phyloP scores from a whole-genome alignment of 2,329 filamentous ascomycete genomes.

The Lachnellula cervina region DNA sequence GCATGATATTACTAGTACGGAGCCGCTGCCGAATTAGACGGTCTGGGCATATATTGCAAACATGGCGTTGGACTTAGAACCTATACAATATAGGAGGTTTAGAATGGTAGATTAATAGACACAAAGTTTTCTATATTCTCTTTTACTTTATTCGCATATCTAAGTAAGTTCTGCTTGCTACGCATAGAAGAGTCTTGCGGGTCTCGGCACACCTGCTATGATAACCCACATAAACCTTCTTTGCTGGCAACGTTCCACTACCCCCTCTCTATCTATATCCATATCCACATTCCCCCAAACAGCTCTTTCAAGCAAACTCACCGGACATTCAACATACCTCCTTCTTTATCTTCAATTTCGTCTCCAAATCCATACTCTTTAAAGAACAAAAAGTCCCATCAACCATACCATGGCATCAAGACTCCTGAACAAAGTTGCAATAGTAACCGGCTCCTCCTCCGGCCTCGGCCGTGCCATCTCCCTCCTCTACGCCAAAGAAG shows the following conservation, averaged over 20 bases:
- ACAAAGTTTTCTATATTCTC: neutral
- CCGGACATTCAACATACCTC: too few relatives aligned
- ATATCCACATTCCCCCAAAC: neutral
- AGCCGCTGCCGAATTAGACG: neutral
- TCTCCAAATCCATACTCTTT: too few relatives aligned
- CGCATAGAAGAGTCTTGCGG: neutral
- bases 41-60: neutral
- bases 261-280: neutral
- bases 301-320: neutral
- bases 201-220: neutral
- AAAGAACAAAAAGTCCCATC: too few relatives aligned
- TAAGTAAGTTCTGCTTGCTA: neutral
- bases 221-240: too few relatives aligned
- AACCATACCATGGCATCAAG: slow-evolving; percentile 9
- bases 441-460: slow-evolving; percentile 44
- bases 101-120: neutral
- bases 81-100: neutral
- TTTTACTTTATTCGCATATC: neutral
- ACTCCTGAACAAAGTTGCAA: slow-evolving; percentile 33
- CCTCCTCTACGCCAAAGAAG: slow-evolving; percentile 37
- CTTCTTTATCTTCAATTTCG: too few relatives aligned
- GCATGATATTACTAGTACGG: slow-evolving; percentile 11
- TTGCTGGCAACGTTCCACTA: neutral
- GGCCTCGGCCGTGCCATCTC: slow-evolving; percentile 45
- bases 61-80: neutral